These are phyloP conservation scores for Lasiodiplodia theobromae DNA, from an alignment of 2,329 filamentous ascomycete species.

Conservation along the genomic window DNA sequence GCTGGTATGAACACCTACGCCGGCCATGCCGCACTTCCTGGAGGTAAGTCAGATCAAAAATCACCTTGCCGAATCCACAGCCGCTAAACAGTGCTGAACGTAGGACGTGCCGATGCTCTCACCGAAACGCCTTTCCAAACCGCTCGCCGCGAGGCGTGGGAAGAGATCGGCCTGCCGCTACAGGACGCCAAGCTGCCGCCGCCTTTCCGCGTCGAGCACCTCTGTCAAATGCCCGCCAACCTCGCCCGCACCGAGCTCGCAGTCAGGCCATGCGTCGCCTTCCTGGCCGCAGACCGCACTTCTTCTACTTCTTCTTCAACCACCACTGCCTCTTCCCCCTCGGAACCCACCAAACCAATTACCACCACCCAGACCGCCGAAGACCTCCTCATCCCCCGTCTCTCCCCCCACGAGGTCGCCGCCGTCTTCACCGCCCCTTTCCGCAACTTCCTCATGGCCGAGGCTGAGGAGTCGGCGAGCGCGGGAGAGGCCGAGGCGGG, in stretches of 20 bases:
- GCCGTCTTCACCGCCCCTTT: constrained; percentile 93
- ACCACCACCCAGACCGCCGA: constrained; percentile 55
- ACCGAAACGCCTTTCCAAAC: constrained; percentile 73
- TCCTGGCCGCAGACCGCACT: constrained; percentile 60
- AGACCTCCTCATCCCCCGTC: constrained; percentile 75
- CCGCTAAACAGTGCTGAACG: constrained; percentile 52
- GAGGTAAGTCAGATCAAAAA: constrained; percentile 60
- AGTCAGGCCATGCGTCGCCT: constrained; percentile 61
- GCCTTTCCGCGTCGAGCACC: constrained; percentile 84
- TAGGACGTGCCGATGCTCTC: constrained; percentile 55
- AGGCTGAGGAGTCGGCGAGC: constrained; percentile 59
- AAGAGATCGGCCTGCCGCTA: constrained; percentile 89
- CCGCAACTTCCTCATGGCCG: constrained; percentile 74
- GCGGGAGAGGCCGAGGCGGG: constrained; percentile 28
- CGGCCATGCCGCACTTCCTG: constrained; percentile 88
- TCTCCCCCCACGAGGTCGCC: constrained; percentile 90
- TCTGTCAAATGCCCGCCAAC: constrained; percentile 77
- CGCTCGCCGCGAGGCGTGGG: constrained; percentile 85
- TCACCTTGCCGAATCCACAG: not conserved
- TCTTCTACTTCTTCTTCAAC: not conserved
- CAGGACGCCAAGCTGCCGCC: constrained; percentile 69
- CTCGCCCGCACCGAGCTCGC: constrained; percentile 59
- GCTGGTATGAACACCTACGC: constrained; percentile 68
- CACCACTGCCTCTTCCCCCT: constrained; percentile 26
- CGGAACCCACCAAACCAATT: constrained; percentile 39